Base-by-base conservation (phyloP, 2,329 filamentous ascomycete genomes). In the Neonectria magnoliae region DNA sequence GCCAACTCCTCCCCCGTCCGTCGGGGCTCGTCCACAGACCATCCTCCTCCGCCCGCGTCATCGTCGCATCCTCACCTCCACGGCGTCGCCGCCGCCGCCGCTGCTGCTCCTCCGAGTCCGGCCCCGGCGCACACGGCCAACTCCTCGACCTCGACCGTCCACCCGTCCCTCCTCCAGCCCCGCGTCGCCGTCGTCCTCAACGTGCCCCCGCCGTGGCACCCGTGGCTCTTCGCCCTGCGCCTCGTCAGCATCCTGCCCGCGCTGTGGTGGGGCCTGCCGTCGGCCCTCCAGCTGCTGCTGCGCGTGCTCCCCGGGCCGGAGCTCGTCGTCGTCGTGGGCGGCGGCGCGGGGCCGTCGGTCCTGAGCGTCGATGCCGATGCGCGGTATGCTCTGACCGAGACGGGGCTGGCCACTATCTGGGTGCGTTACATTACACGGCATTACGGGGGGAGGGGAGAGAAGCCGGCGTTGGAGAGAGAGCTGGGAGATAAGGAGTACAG, bases 131-230 rank as follows among this genome's bases (percentile, higher is more conserved):
- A 41, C 36, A 54, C 52, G 47, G 47, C 14, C 36, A 2, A 36
- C 38, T 29, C 29, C 29, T 29, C 29, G 29, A 18, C 38, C 38
- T 42, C 38, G 3, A n/a, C 70, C 55, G 69, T 76, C 14, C 75
- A 74, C 31, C 75, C 77, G 22, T 79, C 86, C 16, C 81, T 90
- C 57, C 83, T 93, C 47, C 91, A 94, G 74, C 92, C 92, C 13
- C 91, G 92, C 60, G 88, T 95, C 60, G 92, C 92, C 67, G 91
- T 94, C 71, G 87, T 93, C 33, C 85, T 95, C 51, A 92, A 92
- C 56, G 88, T 96, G 16, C 89, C 91, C 58, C 84, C 84, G 67
- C 84, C 84, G 66, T 95, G 92, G 90, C 90, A 94, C 76, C 83
- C 91, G 45, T 90, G 90, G 62, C 85, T 95, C 59, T 88, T 93